Conservation (phyloP, 2,329 filamentous ascomycete species). For the Cladophialophora exuberans region DNA sequence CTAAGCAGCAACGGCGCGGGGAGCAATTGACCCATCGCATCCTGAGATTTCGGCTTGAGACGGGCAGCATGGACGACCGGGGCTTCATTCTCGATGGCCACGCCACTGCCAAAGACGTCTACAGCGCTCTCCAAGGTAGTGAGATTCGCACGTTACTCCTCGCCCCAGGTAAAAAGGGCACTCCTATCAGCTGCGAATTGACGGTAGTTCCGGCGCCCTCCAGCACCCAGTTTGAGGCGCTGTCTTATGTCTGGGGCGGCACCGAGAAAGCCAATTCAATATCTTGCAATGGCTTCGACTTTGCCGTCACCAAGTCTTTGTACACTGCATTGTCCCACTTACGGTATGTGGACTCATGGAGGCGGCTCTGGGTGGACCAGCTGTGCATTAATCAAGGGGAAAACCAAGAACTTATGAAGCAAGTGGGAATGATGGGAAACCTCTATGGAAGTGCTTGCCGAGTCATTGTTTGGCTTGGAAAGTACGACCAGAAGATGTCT, state of each 20-base stretch:
- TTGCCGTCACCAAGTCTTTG: slow-evolving; percentile 23
- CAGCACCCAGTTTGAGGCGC: slow-evolving; percentile 22
- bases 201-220: slow-evolving; percentile 16
- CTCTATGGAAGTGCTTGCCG: slow-evolving; percentile 23
- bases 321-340: slow-evolving; percentile 18
- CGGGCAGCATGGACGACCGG: slow-evolving; percentile 21
- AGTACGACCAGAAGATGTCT: slow-evolving; percentile 20
- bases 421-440: slow-evolving; percentile 20
- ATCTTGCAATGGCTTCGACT: slow-evolving; percentile 23
- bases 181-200: slow-evolving; percentile 20
- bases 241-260: slow-evolving; percentile 29
- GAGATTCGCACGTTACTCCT: slow-evolving; percentile 24
- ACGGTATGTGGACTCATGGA: slow-evolving; percentile 19
- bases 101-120: slow-evolving; percentile 19
- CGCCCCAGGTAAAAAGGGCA: slow-evolving; percentile 18
- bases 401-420: slow-evolving; percentile 15
- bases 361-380: slow-evolving; percentile 27
- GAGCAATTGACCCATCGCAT: no score
- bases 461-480: slow-evolving; percentile 34
- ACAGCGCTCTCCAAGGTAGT: slow-evolving; percentile 13
- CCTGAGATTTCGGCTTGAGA: no score
- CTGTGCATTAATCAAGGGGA: slow-evolving; percentile 25
- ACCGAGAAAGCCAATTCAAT: slow-evolving; percentile 10
- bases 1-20: no score
- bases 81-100: slow-evolving; percentile 20